phyloP scores from a whole-genome alignment of 176 grass and related monocot species.

The Miscanthus lutarioriparius region DNA sequence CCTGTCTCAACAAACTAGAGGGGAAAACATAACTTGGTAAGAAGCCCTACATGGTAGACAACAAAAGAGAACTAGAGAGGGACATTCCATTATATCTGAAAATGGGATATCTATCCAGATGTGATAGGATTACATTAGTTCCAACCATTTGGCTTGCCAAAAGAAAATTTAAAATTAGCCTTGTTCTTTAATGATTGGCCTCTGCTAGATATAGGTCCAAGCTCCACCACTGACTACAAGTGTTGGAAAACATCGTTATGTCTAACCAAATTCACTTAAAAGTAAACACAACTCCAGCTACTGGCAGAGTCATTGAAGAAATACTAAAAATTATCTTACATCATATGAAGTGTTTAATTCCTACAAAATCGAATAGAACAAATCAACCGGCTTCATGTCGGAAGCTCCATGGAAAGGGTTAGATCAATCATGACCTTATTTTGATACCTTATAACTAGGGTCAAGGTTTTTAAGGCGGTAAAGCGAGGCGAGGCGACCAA shows the following conservation, averaged over 20 bases:
- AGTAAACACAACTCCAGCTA: background rate
- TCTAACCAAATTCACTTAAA: background rate
- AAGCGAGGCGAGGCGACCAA: too few species aligned
- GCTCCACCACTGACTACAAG: background rate
- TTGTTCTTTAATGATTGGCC: background rate
- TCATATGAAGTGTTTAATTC: background rate
- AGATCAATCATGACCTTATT: background rate
- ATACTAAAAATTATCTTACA: background rate
- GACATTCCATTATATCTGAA: background rate
- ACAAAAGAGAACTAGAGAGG: background rate
- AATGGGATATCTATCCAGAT: background rate
- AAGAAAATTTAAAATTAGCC: background rate
- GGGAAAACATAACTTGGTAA: constrained; percentile 10
- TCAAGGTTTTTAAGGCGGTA: too few species aligned
- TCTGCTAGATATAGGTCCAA: background rate
- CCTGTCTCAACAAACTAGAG: constrained; percentile 91
- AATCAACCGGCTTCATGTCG: background rate
- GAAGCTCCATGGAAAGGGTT: background rate
- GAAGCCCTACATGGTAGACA: background rate
- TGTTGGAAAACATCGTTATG: background rate
- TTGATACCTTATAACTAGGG: background rate
- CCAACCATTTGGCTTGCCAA: background rate
- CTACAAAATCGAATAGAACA: background rate
- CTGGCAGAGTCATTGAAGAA: background rate
- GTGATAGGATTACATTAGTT: background rate